Conservation (phyloP, 129 eudicot genomes). For the Ambrosia artemisiifolia region DNA sequence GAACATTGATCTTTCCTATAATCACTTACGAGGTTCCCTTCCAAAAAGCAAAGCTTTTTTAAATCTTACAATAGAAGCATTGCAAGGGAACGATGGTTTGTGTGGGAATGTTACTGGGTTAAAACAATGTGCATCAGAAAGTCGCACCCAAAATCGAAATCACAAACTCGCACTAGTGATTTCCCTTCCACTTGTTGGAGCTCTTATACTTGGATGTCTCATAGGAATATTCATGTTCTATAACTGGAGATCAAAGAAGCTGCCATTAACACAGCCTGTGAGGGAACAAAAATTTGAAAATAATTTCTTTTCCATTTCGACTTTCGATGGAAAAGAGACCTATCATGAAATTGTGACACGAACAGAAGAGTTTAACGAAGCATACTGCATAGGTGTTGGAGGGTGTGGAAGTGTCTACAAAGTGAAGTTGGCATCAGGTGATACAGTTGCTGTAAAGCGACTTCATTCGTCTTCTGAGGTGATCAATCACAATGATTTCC, state of each 20-base stretch:
- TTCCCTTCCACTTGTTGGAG: slow-evolving; percentile 27
- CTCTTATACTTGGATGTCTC: slow-evolving; percentile 16
- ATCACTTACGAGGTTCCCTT: slow-evolving; percentile 25
- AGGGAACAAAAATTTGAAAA: neutral
- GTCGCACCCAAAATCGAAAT: neutral
- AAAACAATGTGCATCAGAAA: slow-evolving; percentile 5
- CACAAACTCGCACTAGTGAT: slow-evolving; percentile 10
- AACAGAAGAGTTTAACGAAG: slow-evolving; percentile 24
- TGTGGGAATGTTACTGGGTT: slow-evolving; percentile 30
- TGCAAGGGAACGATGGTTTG: slow-evolving; percentile 30
- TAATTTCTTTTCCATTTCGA: slow-evolving; percentile 6
- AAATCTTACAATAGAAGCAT: slow-evolving; percentile 18
- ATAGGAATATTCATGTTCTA: neutral
- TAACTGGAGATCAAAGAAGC: slow-evolving; percentile 7
- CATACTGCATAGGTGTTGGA: slow-evolving; percentile 30
- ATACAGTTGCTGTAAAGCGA: slow-evolving; percentile 15
- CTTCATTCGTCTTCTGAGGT: slow-evolving; percentile 21
- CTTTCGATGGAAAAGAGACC: slow-evolving; percentile 15
- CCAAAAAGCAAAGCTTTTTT: slow-evolving; percentile 25
- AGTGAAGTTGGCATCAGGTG: slow-evolving; percentile 17
- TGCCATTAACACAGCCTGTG: neutral
- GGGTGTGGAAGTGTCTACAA: slow-evolving; percentile 34
- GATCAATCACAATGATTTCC: neutral
- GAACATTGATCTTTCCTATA: slow-evolving; percentile 26
- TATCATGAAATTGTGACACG: slow-evolving; percentile 16